Evolutionary conservation across 2,329 filamentous ascomycete species (phyloP), one percentile per base, ranked within the genome.

Genomic region (Rhynchosporium agropyri): DNA sequence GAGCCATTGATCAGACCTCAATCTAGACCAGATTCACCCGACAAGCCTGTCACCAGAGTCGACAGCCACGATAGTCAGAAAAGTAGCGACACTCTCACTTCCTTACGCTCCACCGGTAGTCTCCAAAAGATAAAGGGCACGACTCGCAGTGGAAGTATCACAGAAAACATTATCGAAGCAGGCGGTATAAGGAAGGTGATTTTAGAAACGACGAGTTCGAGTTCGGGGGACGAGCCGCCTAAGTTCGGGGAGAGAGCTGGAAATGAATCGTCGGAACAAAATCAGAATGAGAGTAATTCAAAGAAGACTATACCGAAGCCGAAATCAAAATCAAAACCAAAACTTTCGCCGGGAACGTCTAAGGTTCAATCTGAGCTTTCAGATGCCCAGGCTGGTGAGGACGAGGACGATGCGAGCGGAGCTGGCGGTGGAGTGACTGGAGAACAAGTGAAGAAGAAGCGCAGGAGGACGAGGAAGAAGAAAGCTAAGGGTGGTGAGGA

Each of bases 151-250:
- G 90, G 90, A 33, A 91, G 88, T 73, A 91, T 93, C 69, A 92
- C 89, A 0, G 89, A 93, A 75, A 90, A 89, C 65, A 79, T 90
- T n/a, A 79, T 92, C 61, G 88, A 93, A 71, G 80, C 88, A 2
- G 86, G 88, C 61, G 90, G 90, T 2, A 83, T 92, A 58, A 85
- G 86, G 67, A 94, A 94, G 76, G 84, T 92, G 50, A 84, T 94
- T 0, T 79, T 94, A 31, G 88, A 91, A 72, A 87, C 87, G 3
- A 89, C 83, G 60, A 69, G 62, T 28, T 69, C 83, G 60, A 69
- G 62, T 28, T 69, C 68, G 7, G 65, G 64, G 13, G 73, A 74
- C 13, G 64, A 67, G 48, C 64, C 66, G 48, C 64, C 31, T 38
- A 49, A 31, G n/a, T 33, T 53, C n/a, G 49, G 49, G n/a, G 49